A percentile compares a stretch with the other conserved stretches of the same genome.
Conservation (phyloP, 495 filamentous ascomycete genomes). For the Neurospora sp. region DNA sequence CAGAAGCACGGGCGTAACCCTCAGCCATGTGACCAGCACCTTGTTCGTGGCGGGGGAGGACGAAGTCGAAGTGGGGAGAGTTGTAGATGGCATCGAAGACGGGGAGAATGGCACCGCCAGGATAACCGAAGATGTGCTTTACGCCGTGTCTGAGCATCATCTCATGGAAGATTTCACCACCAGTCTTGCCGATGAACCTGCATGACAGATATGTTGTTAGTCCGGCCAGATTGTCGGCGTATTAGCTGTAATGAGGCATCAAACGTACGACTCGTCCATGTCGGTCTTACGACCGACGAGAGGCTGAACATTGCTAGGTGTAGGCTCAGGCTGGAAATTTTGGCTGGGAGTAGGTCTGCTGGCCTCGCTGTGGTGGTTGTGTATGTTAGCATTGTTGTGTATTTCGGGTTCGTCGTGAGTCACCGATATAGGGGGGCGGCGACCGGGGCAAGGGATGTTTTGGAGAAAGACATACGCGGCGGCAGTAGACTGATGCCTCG, state of each 20-base stretch:
- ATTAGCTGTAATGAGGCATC: constrained; percentile 1
- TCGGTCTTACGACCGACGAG: constrained; percentile 50
- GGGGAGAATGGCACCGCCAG: constrained; percentile 72
- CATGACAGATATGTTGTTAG: constrained; percentile 17
- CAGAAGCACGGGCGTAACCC: constrained; percentile 65
- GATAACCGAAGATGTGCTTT: constrained; percentile 80
- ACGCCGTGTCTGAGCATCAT: constrained; percentile 94
- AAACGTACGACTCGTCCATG: constrained; percentile 65
- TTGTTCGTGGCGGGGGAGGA: constrained; percentile 70
- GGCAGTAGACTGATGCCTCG: constrained; percentile 27
- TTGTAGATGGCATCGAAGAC: constrained; percentile 79
- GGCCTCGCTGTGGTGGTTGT: constrained; percentile 18
- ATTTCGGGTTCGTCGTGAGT: constrained; percentile 7
- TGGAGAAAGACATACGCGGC: constrained; percentile 7
- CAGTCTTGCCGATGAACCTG: constrained; percentile 88
- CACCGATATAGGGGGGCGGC: constrained; percentile 2
- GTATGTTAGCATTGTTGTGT: constrained; percentile 11
- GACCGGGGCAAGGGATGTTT: not conserved
- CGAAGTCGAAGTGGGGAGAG: constrained; percentile 66
- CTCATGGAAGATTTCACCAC: constrained; percentile 96
- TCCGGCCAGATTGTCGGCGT: constrained; percentile 7
- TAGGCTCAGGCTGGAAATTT: constrained; percentile 51
- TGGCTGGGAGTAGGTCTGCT: constrained; percentile 50
- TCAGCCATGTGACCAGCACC: constrained; percentile 77
- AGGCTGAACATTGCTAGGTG: constrained; percentile 53